Conservation (phyloP, 768 basidiomycete genomes). For the Mycena sanguinolenta region DNA sequence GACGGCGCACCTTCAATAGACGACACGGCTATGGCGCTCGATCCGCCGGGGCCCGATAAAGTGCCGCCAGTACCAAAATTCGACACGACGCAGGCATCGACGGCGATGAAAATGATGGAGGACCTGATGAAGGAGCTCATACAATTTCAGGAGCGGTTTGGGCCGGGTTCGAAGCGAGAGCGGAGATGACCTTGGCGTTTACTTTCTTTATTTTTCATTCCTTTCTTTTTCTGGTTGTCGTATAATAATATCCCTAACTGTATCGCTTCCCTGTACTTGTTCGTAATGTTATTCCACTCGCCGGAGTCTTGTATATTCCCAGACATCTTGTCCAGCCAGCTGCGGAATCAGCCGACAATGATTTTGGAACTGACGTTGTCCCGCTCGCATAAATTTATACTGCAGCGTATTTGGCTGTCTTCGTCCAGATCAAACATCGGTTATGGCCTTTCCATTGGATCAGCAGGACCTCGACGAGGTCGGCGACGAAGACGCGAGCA, state of each 20-base stretch:
- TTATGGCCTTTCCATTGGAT: slow-evolving; percentile 25
- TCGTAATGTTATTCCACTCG: slow-evolving; percentile 13
- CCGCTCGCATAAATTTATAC: too few species aligned
- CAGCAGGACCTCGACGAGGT: slow-evolving; percentile 28
- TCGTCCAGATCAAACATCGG: not conserved
- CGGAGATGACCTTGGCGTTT: slow-evolving; percentile 4
- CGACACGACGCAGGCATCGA: slow-evolving; percentile 42
- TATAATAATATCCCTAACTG: slow-evolving; percentile 9
- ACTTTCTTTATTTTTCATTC: slow-evolving; percentile 3
- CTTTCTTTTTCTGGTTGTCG: slow-evolving; percentile 5
- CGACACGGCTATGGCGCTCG: slow-evolving; percentile 51
- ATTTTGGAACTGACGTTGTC: not conserved
- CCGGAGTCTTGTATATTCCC: not conserved
- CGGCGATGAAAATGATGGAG: slow-evolving; percentile 89
- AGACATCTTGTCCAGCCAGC: too few species aligned
- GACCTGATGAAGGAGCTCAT: slow-evolving; percentile 93
- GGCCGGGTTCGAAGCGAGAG: slow-evolving; percentile 32
- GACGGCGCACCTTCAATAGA: slow-evolving; percentile 31
- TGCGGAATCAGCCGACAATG: not conserved
- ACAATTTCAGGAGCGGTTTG: slow-evolving; percentile 77
- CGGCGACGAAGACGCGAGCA: slow-evolving; percentile 26
- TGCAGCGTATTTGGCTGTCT: too few species aligned
- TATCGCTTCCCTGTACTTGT: slow-evolving; percentile 23
- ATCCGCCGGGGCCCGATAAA: slow-evolving; percentile 34
- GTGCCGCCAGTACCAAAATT: slow-evolving; percentile 29